Base-by-base conservation (phyloP, 2,329 filamentous ascomycete species). In the Fusarium beomiforme region DNA sequence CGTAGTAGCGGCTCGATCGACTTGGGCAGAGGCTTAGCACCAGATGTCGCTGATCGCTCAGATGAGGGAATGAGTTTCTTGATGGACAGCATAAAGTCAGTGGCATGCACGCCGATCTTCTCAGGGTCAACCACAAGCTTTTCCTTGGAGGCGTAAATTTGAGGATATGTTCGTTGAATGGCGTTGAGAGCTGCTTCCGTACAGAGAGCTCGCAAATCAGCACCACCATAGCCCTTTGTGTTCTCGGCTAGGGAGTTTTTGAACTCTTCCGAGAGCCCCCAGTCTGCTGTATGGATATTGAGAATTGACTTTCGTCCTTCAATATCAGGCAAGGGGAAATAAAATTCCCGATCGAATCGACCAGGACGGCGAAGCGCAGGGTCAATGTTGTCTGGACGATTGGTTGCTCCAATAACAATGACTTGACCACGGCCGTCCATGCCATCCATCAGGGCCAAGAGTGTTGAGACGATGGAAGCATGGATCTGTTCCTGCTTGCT, bases 401-500 rank as follows among this genome's bases (percentile, higher is more conserved):
- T 99, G 63, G 95, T 99, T n/a, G 96, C 96, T 72, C 96, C 96
- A 76, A 99, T 98, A 37, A 99, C 95, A 78, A 99, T 97, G 67
- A 99, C 96, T 81, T 99, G 96, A 33, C 95, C 95, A 79, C 95
- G 91, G n/a, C 94, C 95, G 77, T 98, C 95, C 95, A 98, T 98
- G 70, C 95, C 95, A 80, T 98, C 95, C 95, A 98, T 98, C 76
- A 98, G 83, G 2, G 95, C 95, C 65, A 98, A 85, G n/a, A 98
- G 83, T 2, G 95, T 98, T 3, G 95, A 97, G 17, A 98, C 95
- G 71, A 99, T 99, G 4, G 95, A 98, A 9, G 96, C 94, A 81
- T 99, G 96, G 65, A 98, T 98, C 82, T 99, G 96, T 79, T 99
- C 96, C 82, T 98, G 95, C 81, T 98, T 98, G 82, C 95, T 98